phyloP scores from a whole-genome alignment of 371 early-diverging fungal genomes.

The Syncephalastrum monosporum region DNA sequence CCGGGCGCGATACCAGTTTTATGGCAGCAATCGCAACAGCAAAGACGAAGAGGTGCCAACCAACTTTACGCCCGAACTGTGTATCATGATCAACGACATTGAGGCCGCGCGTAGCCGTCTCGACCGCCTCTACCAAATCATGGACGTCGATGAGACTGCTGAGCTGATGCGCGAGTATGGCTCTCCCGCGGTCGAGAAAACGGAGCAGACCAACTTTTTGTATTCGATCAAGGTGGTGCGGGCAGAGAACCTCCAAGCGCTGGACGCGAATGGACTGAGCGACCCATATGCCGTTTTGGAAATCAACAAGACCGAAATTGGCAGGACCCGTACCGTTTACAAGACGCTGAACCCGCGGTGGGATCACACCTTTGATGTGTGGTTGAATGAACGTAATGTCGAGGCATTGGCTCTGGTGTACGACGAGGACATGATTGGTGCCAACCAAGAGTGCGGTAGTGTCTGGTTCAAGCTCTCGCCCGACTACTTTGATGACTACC shows the following conservation, averaged over 20 bases:
- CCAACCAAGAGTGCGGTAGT: conserved; percentile 79
- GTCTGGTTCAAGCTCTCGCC: conserved; percentile 68
- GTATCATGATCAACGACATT: conserved; percentile 67
- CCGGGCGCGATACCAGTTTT: conserved; percentile 38
- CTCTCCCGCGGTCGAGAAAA: conserved; percentile 23
- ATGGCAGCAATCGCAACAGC: conserved; percentile 20
- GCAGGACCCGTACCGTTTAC: conserved; percentile 62
- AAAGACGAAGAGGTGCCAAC: conserved; percentile 49
- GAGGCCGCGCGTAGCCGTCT: conserved; percentile 63
- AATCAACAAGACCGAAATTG: conserved; percentile 53
- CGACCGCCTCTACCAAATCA: conserved; percentile 61
- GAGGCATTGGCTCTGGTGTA: conserved; percentile 70
- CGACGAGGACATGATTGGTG: conserved; percentile 76
- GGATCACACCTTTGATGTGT: conserved; percentile 88
- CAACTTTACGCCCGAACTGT: conserved; percentile 60
- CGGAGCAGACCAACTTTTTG: conserved; percentile 37
- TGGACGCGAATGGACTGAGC: conserved; percentile 60
- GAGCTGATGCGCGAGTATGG: conserved; percentile 45
- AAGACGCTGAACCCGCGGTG: conserved; percentile 85
- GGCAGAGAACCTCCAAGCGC: conserved; percentile 53
- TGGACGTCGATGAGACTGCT: conserved; percentile 66
- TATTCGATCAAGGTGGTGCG: conserved; percentile 62
- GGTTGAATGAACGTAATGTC: conserved; percentile 54
- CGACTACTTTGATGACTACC: conserved; percentile 60
- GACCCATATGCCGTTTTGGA: conserved; percentile 79